Percentiles rank a stretch among this genome's conserved stretches.
Evolutionary conservation across 495 filamentous ascomycete genomes (phyloP).

Genomic region (Talaromyces proteolyticus): DNA sequence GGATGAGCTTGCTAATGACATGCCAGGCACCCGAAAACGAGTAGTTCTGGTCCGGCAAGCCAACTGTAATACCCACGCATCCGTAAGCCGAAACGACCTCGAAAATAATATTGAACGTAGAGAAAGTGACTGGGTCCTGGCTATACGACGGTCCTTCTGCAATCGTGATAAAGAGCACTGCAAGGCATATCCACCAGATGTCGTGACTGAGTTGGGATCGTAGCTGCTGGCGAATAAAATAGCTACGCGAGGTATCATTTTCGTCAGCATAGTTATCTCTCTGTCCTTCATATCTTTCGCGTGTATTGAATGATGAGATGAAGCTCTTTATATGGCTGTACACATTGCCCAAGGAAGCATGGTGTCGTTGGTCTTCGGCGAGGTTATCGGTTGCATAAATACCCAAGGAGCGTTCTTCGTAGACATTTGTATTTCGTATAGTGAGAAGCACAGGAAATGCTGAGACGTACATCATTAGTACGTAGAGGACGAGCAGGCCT

Average conservation of each 20-base stretch:
- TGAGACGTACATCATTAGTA: conserved; percentile 88
- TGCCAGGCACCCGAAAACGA: conserved; percentile 72
- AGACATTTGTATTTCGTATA: conserved; percentile 68
- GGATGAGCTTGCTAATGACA: conserved; percentile 64
- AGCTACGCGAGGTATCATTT: conserved; percentile 32
- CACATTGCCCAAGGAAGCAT: conserved; percentile 1
- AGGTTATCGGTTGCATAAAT: conserved; percentile 46
- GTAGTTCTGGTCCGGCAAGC: conserved; percentile 59
- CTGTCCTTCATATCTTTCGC: conserved; percentile 11
- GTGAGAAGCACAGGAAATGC: conserved; percentile 53
- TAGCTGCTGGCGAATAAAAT: conserved; percentile 60
- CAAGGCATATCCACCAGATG: conserved; percentile 77
- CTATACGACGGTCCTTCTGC: conserved; percentile 65
- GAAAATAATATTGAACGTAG: conserved; percentile 81
- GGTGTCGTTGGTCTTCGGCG: conserved; percentile 10
- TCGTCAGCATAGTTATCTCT: conserved; percentile 8
- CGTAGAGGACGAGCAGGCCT: conserved; percentile 71
- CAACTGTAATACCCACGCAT: conserved; percentile 77
- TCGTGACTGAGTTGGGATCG: conserved; percentile 81
- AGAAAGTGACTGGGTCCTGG: conserved; percentile 60
- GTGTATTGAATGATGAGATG: conserved; percentile 10
- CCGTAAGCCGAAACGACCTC: conserved; percentile 80
- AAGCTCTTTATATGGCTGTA: neutral
- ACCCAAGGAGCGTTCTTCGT: conserved; percentile 68
- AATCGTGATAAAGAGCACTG: conserved; percentile 66